These are phyloP conservation scores for Saccharum spontaneum DNA, from an alignment of 176 grass and related monocot genomes.

Conservation along the genomic window DNA sequence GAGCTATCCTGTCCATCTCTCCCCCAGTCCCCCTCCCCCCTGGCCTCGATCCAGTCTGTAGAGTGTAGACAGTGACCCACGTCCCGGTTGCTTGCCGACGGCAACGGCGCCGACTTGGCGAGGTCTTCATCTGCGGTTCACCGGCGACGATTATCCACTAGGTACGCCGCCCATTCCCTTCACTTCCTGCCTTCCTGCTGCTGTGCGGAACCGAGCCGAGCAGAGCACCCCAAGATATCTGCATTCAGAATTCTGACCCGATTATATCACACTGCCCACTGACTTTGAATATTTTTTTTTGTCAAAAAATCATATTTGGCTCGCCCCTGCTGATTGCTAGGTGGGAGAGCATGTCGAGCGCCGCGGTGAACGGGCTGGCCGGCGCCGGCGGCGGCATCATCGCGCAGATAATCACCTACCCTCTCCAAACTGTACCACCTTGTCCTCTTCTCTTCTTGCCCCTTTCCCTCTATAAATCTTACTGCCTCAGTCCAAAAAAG, in stretches of 20 bases:
- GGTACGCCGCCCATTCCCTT: neutral
- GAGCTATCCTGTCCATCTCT: too few relatives aligned
- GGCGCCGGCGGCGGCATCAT: slow-evolving; percentile 85
- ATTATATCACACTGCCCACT: neutral
- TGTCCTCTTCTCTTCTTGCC: neutral
- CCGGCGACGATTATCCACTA: neutral
- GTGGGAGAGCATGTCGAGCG: slow-evolving; percentile 73
- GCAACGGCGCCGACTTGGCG: neutral
- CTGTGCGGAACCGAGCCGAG: neutral
- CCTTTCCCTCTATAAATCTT: neutral
- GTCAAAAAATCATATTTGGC: neutral
- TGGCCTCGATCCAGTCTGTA: neutral
- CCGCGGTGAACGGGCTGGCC: slow-evolving; percentile 71
- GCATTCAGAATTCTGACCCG: neutral
- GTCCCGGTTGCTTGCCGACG: neutral
- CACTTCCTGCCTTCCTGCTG: neutral
- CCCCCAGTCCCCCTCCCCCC: too few relatives aligned
- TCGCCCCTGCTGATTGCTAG: neutral
- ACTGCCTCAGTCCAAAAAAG: too few relatives aligned
- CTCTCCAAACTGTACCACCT: slow-evolving; percentile 66
- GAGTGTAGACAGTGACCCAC: neutral
- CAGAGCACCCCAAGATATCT: neutral
- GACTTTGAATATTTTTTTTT: neutral
- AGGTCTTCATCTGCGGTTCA: neutral
- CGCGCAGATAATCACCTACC: slow-evolving; percentile 97